These are phyloP conservation scores for Sarocladium kiliense DNA, from an alignment of 2,329 filamentous ascomycete species.

Conservation along the genomic window DNA sequence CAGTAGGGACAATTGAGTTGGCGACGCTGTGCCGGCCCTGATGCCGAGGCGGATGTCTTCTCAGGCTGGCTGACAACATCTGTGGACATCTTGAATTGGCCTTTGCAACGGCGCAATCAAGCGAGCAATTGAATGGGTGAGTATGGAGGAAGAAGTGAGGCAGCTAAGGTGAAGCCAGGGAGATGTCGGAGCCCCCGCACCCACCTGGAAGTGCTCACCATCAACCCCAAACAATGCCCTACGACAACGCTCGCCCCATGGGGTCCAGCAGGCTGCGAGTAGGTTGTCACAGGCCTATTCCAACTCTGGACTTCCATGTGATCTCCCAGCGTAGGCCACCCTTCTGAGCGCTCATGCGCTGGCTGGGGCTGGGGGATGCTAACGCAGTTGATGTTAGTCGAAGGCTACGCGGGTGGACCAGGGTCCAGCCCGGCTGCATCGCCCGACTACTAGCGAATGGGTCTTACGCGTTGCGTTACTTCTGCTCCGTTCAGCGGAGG, in stretches of 20 bases:
- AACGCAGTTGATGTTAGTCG: no score
- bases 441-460: no score
- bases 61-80: background rate
- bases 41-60: background rate
- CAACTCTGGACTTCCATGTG: no score
- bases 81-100: background rate
- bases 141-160: background rate
- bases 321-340: no score
- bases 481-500: no score
- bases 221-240: no score
- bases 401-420: no score
- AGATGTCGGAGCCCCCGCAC: no score
- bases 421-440: no score
- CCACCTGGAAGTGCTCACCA: no score
- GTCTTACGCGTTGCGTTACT: no score
- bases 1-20: conserved; percentile 15
- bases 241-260: background rate
- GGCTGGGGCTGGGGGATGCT: conserved; percentile 13
- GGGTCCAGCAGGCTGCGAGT: background rate
- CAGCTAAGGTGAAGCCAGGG: background rate
- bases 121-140: background rate
- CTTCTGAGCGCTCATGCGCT: conserved; percentile 25
- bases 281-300: background rate
- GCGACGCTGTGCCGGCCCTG: background rate
- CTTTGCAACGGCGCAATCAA: background rate